These are phyloP conservation scores for Fusarium vanettenii DNA, from an alignment of 2,329 filamentous ascomycete genomes.

Conservation along the genomic window DNA sequence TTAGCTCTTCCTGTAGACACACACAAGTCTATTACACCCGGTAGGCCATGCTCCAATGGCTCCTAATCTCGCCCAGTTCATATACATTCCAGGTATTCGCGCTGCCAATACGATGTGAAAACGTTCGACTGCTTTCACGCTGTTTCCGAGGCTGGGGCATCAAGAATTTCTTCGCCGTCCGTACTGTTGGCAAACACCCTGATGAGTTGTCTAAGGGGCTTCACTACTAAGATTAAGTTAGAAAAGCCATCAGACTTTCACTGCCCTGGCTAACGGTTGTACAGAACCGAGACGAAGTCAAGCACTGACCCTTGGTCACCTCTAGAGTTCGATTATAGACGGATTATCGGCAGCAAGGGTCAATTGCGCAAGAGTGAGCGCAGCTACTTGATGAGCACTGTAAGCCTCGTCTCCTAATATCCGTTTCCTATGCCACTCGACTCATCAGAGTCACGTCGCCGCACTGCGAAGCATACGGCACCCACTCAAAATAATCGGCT, in stretches of 20 bases:
- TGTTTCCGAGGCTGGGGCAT: too few relatives aligned
- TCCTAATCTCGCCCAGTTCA: too few relatives aligned
- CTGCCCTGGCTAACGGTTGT: neutral
- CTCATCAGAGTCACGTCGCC: neutral
- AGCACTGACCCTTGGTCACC: neutral
- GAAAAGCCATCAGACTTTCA: neutral
- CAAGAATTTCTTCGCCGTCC: too few relatives aligned
- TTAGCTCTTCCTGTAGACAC: too few relatives aligned
- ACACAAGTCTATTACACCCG: too few relatives aligned
- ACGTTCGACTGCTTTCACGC: too few relatives aligned
- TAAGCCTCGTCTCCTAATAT: neutral
- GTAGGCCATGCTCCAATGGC: too few relatives aligned
- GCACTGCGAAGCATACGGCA: neutral
- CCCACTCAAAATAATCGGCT: neutral
- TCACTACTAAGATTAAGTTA: too few relatives aligned
- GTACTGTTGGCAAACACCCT: too few relatives aligned
- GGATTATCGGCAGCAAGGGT: neutral
- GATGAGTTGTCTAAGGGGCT: too few relatives aligned
- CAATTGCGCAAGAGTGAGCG: neutral
- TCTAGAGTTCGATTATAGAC: neutral
- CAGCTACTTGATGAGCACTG: neutral
- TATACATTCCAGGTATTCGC: too few relatives aligned
- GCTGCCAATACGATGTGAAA: too few relatives aligned
- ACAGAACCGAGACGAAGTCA: neutral
- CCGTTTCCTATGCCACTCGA: fast-evolving